Percentiles rank a stretch among this genome's conserved stretches.
These are phyloP conservation scores for Xylariaceae sp. DNA, from an alignment of 2,329 filamentous ascomycete species.

Conservation along the genomic window DNA sequence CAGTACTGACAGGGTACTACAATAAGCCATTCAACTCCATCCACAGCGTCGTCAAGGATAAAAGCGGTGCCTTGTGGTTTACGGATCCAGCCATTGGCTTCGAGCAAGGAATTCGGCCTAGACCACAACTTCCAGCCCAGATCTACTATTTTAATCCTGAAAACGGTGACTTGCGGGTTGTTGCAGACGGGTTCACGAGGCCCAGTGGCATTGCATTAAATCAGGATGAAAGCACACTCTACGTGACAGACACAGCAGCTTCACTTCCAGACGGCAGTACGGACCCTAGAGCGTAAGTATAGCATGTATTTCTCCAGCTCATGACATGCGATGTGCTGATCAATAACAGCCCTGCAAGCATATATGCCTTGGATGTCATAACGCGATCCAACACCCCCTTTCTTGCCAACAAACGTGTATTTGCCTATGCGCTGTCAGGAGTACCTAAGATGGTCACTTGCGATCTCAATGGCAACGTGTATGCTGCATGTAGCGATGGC, in stretches of 20 bases:
- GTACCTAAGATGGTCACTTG: constrained; percentile 40
- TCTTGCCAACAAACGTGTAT: constrained; percentile 45
- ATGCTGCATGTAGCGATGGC: constrained; percentile 43
- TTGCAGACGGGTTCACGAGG: constrained; percentile 41
- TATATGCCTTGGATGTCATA: constrained; percentile 47
- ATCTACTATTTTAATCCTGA: constrained; percentile 42
- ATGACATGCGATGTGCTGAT: constrained; percentile 1
- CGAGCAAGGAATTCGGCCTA: constrained; percentile 39
- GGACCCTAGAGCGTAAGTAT: constrained; percentile 25
- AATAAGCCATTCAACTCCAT: constrained; percentile 44
- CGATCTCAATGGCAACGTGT: constrained; percentile 41
- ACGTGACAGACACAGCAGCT: constrained; percentile 37
- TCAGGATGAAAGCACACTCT: constrained; percentile 34
- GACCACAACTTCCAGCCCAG: constrained; percentile 40
- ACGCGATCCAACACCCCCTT: constrained; percentile 33
- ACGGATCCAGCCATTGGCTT: constrained; percentile 43
- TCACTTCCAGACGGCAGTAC: constrained; percentile 23
- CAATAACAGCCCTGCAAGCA: constrained; percentile 27
- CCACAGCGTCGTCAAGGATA: constrained; percentile 35
- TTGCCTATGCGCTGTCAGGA: constrained; percentile 44
- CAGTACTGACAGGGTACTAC: constrained; percentile 39
- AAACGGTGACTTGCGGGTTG: constrained; percentile 38
- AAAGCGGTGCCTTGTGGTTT: constrained; percentile 43
- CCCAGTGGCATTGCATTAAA: constrained; percentile 39
- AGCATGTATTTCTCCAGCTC: background rate